These are phyloP conservation scores for Helotiales sp. DNA, from an alignment of 2,329 filamentous ascomycete genomes.

Conservation along the genomic window DNA sequence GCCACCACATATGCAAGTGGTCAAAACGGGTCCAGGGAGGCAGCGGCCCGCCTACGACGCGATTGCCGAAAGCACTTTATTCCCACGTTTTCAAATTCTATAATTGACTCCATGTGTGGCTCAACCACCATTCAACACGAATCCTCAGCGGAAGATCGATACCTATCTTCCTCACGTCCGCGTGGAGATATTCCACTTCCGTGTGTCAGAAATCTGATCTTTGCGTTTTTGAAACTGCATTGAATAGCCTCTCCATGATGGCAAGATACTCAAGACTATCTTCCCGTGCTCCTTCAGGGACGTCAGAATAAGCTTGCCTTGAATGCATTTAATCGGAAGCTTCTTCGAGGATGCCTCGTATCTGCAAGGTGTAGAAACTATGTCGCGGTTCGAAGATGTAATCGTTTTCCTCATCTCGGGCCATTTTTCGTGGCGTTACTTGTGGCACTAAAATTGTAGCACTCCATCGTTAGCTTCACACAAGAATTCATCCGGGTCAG, in stretches of 20 bases:
- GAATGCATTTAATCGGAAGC: not conserved
- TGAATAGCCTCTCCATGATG: not conserved
- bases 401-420: not conserved
- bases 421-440: not conserved
- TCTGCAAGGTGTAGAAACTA: not conserved
- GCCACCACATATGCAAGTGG: not conserved
- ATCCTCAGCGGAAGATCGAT: too few species aligned
- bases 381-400: not conserved
- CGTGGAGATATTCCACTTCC: too few species aligned
- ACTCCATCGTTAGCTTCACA: not conserved
- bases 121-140: too few species aligned
- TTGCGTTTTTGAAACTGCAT: too few species aligned
- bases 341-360: not conserved
- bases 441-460: not conserved
- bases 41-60: not conserved
- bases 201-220: too few species aligned
- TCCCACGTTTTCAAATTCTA: not conserved
- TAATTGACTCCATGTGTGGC: not conserved
- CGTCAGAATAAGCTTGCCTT: not conserved
- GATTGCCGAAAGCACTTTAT: not conserved
- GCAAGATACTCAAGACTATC: not conserved
- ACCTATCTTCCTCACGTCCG: too few species aligned
- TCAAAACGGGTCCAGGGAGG: not conserved
- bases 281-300: not conserved
- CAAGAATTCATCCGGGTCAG: not conserved